Base-by-base conservation (phyloP, 2,329 filamentous ascomycete genomes). In the Fusarium oxysporum region DNA sequence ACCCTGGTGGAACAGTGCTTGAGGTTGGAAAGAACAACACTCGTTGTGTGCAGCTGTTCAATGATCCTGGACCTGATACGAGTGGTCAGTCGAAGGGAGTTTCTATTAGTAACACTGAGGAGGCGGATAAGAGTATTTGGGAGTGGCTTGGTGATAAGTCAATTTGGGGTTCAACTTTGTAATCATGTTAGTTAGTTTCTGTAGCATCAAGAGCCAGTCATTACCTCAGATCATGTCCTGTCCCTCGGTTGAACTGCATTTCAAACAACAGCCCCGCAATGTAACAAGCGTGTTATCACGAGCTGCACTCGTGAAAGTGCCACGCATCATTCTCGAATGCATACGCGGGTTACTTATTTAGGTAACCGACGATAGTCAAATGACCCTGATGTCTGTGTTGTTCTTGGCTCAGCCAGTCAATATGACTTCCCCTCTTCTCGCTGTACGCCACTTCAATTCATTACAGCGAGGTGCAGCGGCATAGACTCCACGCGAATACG, bases 1-100 rank as follows among this genome's bases (percentile, higher is more conserved):
- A 82, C 19, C 70, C 75, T 2, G 84, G 83, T 8, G 85, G 85
- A 0, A 83, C 83, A 0, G 75, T 86, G 3, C 57, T 86, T 2
- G 85, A 86, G 69, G 79, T 86, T 21, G 82, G 80, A 0, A 78
- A 78, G 47, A 62, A 74, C 0, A 66, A 71, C 9, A 78, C 79
- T 3, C 77, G 85, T 2, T 59, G 74, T 23, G 83, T 86, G 12
- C 62, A 75, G 28, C 48, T 63, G 1, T 78, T 80, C 9, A 82
- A 84, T 32, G 84, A 85, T 30, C 80, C 82, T 0, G 84, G 84
- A 3, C 84, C 84, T 16, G 77, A 80, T 50, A 64, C 60, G 14
- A 70, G 19, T n/a, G 71, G 71, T 2, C 75, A 77, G 1, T 72
- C 67, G 5, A 76, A 74, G 25, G 81, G 81, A 0, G 70, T 81